Conservation (phyloP, 2,329 filamentous ascomycete genomes). For the Sporothrix dimorphospora region DNA sequence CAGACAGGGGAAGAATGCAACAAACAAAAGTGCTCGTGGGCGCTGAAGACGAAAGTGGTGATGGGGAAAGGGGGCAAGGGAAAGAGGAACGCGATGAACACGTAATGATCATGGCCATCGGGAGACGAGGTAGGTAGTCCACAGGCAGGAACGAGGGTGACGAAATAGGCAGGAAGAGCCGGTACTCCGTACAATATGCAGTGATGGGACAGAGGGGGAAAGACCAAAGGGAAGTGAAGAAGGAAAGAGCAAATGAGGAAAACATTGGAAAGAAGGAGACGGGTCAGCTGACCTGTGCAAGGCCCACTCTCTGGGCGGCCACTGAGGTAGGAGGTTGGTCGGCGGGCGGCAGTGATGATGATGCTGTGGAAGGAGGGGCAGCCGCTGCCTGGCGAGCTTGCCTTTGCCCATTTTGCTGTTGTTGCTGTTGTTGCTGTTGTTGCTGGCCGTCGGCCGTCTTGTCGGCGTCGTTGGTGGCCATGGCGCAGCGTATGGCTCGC, state of each 20-base stretch:
- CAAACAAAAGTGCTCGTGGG: not conserved
- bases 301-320: conserved; percentile 25
- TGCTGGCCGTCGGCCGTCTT: not conserved
- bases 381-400: conserved; percentile 11
- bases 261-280: not conserved
- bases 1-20: conserved; percentile 2
- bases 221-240: not conserved
- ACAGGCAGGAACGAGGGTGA: not conserved
- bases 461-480: conserved; percentile 21
- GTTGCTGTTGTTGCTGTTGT: not conserved
- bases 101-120: not conserved
- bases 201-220: not conserved
- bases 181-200: not conserved
- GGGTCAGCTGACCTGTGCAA: conserved; percentile 30
- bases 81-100: not conserved
- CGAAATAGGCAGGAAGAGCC: conserved; percentile 3
- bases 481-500: not conserved
- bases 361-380: conserved; percentile 10
- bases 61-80: not conserved
- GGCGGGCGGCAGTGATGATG: conserved; percentile 4
- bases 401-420: not conserved
- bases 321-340: conserved; percentile 5
- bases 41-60: not conserved
- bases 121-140: not conserved
- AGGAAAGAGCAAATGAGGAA: not conserved